These are phyloP conservation scores for Botryobasidium botryosum DNA, from an alignment of 768 basidiomycete species.

Conservation along the genomic window DNA sequence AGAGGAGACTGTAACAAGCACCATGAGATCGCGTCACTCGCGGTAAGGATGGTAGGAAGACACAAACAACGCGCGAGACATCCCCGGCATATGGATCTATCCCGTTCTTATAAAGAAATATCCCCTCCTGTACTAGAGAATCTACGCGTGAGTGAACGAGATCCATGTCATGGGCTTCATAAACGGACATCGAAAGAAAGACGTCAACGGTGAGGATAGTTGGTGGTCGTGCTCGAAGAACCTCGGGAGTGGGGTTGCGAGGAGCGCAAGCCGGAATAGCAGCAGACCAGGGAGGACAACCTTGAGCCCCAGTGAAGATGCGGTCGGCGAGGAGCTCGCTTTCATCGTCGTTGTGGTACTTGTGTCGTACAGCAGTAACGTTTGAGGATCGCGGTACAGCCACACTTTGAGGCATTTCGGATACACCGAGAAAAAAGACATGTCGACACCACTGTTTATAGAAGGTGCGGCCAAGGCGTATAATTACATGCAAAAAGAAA, in stretches of 20 bases:
- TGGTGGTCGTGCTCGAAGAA: constrained; percentile 52
- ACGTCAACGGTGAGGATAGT: constrained; percentile 66
- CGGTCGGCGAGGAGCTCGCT: neutral
- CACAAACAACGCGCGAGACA: constrained; percentile 64
- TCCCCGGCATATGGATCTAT: constrained; percentile 80
- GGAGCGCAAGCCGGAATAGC: constrained; percentile 30
- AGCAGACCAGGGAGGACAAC: neutral
- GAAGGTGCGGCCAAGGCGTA: too few species aligned
- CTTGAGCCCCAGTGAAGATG: neutral
- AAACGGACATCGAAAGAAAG: constrained; percentile 56
- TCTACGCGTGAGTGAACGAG: neutral
- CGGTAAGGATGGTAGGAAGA: neutral
- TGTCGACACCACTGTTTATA: too few species aligned
- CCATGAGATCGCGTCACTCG: constrained; percentile 4
- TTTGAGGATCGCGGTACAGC: too few species aligned
- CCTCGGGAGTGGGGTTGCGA: constrained; percentile 32
- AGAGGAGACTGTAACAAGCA: constrained; percentile 49
- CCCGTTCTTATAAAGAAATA: constrained; percentile 62
- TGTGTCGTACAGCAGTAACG: too few species aligned
- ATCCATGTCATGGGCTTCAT: neutral
- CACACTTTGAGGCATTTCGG: too few species aligned
- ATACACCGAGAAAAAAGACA: too few species aligned
- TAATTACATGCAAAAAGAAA: too few species aligned
- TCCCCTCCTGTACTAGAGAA: constrained; percentile 69
- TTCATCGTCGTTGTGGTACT: neutral